phyloP scores from a whole-genome alignment of 129 eudicot species.

The Smallanthus sonchifolius region DNA sequence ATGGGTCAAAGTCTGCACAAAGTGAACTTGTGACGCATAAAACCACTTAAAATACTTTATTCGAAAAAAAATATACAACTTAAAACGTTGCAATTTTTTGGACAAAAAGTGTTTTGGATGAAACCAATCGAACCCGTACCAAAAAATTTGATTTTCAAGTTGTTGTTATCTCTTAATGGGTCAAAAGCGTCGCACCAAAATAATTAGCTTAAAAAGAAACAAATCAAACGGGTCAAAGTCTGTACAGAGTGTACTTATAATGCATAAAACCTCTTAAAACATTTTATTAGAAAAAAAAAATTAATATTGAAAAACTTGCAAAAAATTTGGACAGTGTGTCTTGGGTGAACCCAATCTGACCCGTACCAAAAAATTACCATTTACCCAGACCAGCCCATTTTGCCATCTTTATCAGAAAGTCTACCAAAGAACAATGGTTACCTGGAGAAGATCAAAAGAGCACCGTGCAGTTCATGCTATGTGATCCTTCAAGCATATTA shows the following conservation, averaged over 20 bases:
- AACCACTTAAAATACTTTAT: neutral
- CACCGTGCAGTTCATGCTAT: slow-evolving; percentile 68
- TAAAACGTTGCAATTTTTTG: neutral
- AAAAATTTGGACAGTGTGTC: neutral
- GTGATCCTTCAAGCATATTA: slow-evolving; percentile 81
- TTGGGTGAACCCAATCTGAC: neutral
- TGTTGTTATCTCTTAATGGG: neutral
- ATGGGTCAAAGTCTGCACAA: neutral
- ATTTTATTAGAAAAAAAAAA: neutral
- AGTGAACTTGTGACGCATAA: neutral
- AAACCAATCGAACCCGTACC: too few relatives aligned
- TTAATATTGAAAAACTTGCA: neutral
- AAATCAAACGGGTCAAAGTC: neutral
- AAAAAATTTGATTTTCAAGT: neutral
- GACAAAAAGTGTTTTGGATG: neutral
- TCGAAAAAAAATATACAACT: too few relatives aligned
- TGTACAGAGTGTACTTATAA: neutral
- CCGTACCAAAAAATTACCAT: neutral
- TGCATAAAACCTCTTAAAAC: neutral
- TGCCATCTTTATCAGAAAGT: neutral
- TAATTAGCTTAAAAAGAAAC: neutral
- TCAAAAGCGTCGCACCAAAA: neutral
- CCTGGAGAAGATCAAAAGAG: slow-evolving; percentile 86
- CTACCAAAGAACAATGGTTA: slow-evolving; percentile 23
- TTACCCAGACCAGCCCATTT: neutral